Conservation (phyloP, 2,329 filamentous ascomycete species). For the Penicillium sp. region DNA sequence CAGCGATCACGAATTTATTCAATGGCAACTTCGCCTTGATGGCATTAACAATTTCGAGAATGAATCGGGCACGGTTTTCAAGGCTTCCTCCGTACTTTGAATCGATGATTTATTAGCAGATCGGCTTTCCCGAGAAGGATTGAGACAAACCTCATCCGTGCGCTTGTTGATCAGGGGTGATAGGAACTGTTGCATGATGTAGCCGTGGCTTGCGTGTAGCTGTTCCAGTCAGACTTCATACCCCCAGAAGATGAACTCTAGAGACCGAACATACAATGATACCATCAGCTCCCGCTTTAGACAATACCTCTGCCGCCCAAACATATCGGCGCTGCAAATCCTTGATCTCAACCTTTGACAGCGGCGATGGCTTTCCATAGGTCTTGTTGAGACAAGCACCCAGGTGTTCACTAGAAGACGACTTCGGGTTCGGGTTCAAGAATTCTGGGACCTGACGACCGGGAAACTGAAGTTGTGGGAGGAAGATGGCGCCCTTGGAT, state of each 20-base stretch:
- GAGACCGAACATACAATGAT: conserved; percentile 17
- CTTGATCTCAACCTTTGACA: conserved; percentile 22
- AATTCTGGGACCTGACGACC: conserved; percentile 29
- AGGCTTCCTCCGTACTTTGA: conserved; percentile 24
- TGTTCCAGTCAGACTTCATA: conserved; percentile 4
- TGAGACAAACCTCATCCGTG: conserved; percentile 19
- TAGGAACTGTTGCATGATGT: conserved; percentile 28
- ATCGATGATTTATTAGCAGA: no score
- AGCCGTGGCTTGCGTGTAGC: conserved; percentile 23
- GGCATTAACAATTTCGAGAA: conserved; percentile 24
- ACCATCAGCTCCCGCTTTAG: conserved; percentile 27
- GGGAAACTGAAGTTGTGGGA: conserved; percentile 29
- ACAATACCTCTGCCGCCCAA: conserved; percentile 24
- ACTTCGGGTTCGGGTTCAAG: conserved; percentile 27
- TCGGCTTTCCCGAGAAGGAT: no score
- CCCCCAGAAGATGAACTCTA: no score
- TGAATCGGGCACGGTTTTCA: conserved; percentile 26
- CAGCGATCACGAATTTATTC: conserved; percentile 19
- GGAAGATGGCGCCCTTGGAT: conserved; percentile 26
- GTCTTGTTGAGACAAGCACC: conserved; percentile 19
- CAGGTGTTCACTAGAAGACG: conserved; percentile 26
- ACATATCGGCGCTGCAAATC: conserved; percentile 25
- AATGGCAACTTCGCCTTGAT: conserved; percentile 21
- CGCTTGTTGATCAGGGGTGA: conserved; percentile 23
- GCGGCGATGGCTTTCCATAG: conserved; percentile 23